phyloP scores from a whole-genome alignment of 352 stramenopile genomes.

The Ophiocytium majus region DNA sequence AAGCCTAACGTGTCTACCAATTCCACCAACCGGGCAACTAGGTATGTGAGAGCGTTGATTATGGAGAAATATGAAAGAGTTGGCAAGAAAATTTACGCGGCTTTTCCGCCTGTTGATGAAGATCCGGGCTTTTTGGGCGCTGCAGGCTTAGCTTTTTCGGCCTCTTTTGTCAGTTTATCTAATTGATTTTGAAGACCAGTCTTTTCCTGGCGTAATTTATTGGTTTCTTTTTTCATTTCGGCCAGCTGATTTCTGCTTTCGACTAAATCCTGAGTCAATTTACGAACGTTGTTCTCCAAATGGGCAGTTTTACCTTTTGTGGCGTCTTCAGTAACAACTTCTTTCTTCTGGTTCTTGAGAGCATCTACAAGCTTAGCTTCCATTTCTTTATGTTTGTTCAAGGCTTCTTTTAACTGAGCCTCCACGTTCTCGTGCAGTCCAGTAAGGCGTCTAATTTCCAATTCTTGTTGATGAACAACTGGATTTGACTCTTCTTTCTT shows the following conservation, averaged over 20 bases:
- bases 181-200: background rate
- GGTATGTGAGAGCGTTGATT: background rate
- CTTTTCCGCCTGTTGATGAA: background rate
- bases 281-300: background rate
- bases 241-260: slow-evolving; percentile 6
- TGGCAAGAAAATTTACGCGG: slow-evolving; percentile 12
- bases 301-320: background rate
- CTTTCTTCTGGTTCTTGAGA: too few relatives aligned
- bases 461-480: background rate
- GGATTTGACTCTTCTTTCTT: background rate
- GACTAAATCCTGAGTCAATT: slow-evolving; percentile 1
- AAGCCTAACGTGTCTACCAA: slow-evolving; percentile 19
- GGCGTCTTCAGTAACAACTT: background rate
- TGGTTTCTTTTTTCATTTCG: slow-evolving; percentile 13
- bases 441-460: background rate
- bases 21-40: slow-evolving; percentile 12
- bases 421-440: background rate
- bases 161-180: background rate
- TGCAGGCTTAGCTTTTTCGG: background rate
- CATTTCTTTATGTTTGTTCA: background rate
- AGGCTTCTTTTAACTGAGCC: background rate
- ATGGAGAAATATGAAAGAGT: background rate
- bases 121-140: background rate
- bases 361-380: background rate
- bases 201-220: background rate